Percentiles rank a stretch among this genome's conserved stretches.
These are phyloP conservation scores for Acer yangbiense DNA, from an alignment of 345 rosid species.

Conservation along the genomic window DNA sequence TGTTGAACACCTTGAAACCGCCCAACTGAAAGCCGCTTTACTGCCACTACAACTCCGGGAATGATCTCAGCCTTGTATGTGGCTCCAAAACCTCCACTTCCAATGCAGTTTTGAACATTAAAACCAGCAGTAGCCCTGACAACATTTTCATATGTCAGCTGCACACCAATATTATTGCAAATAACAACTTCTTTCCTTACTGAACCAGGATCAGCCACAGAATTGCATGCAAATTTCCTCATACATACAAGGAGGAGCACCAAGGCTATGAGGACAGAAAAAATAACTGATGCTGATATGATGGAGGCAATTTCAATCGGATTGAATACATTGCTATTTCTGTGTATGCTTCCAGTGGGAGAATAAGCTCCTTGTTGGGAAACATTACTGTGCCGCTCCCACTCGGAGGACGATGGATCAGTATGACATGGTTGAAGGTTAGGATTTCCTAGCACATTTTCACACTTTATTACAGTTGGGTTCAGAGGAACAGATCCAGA, in stretches of 20 bases:
- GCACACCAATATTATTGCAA: constrained; percentile 41
- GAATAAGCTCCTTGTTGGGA: constrained; percentile 36
- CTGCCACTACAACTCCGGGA: constrained; percentile 50
- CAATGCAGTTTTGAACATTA: constrained; percentile 51
- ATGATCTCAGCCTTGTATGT: constrained; percentile 55
- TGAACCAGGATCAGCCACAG: constrained; percentile 37
- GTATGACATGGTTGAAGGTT: constrained; percentile 37
- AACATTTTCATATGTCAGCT: constrained; percentile 52
- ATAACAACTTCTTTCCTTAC: constrained; percentile 46
- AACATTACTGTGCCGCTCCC: constrained; percentile 38
- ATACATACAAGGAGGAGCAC: constrained; percentile 35
- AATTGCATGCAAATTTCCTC: constrained; percentile 38
- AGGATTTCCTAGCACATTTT: constrained; percentile 43
- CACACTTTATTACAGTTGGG: constrained; percentile 30
- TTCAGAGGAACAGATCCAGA: constrained; percentile 48
- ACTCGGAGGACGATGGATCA: constrained; percentile 30
- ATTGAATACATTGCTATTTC: constrained; percentile 25
- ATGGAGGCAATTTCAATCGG: constrained; percentile 48
- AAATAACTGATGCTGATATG: constrained; percentile 36
- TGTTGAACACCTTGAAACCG: constrained; percentile 61
- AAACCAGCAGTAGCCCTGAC: constrained; percentile 53
- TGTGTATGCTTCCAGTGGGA: constrained; percentile 31
- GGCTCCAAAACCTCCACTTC: constrained; percentile 60
- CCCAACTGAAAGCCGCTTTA: constrained; percentile 53
- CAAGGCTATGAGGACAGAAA: constrained; percentile 37